Base-by-base conservation (phyloP, 2,329 filamentous ascomycete species). In the Xylariaceae sp. region DNA sequence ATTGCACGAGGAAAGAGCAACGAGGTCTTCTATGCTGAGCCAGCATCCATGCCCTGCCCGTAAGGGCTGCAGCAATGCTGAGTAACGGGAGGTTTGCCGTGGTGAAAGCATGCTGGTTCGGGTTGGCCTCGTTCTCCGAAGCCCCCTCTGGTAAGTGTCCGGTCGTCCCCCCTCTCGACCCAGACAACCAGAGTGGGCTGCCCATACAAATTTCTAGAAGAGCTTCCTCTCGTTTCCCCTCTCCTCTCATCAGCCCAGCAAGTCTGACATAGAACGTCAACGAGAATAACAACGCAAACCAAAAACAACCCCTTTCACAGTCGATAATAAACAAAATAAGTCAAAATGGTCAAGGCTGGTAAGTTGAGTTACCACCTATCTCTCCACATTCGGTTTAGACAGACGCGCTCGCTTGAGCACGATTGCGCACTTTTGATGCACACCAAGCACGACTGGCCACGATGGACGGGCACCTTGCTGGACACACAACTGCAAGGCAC, bases 341-440 rank as follows among this genome's bases (percentile, higher is more conserved):
- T 74, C 85, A 95, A 83, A 83, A 96, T 96, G 90, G 90, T 96
- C 78, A 96, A 95, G 81, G 90, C 91, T 42, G 60, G 60, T 62
- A 52, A 51, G 59, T 56, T 32, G 51, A 49, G 48, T 54, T 43
- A 31, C 49, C 37, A 39, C 32, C 37, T 37, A 48, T 46, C 41
- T 46, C 47, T 40, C 53, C 52, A 48, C 54, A 56, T 53, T 53
- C 49, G 40, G 36, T 44, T 49, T 48, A 43, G 57, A 56, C 45
- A 52, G 50, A n/a, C n/a, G n/a, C n/a, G 47, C 48, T 64, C 16
- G 13, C 30, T 6, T n/a, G 74, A 71, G 76, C 65, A 69, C 57
- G 64, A 76, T 77, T 83, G 79, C 78, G 78, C 75, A 72, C 62
- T 69, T 81, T 81, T 51, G 22, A 11, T 26, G 22, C 22, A 26